phyloP scores from a whole-genome alignment of 129 eudicot species.

The Pittosporum tobira region DNA sequence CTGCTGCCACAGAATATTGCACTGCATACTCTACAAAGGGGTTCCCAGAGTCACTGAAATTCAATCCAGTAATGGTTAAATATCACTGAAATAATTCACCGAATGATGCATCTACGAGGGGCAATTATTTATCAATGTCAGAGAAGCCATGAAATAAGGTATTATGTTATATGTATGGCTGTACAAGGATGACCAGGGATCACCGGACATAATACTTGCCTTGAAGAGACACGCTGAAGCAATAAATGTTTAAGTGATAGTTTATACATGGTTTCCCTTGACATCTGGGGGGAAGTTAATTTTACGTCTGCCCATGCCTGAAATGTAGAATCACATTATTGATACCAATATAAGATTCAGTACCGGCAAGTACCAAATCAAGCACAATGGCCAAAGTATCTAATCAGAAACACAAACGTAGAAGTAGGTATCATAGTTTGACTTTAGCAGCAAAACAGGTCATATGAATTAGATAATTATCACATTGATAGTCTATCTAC shows the following conservation, averaged over 20 bases:
- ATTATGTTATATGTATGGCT: not conserved
- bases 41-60: slow-evolving; percentile 64
- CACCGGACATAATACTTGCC: slow-evolving; percentile 29
- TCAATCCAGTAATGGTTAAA: slow-evolving; percentile 7
- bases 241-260: slow-evolving; percentile 57
- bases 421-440: not conserved
- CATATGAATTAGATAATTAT: not conserved
- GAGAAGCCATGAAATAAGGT: not conserved
- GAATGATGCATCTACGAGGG: not conserved
- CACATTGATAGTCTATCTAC: not conserved
- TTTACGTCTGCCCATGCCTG: slow-evolving; percentile 94
- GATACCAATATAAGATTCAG: not conserved
- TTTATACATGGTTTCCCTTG: slow-evolving; percentile 73
- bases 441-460: not conserved
- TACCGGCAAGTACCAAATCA: not conserved
- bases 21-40: slow-evolving; percentile 95
- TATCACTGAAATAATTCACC: no score
- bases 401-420: not conserved
- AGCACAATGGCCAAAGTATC: not conserved
- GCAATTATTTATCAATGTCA: not conserved
- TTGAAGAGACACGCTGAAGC: slow-evolving; percentile 63
- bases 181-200: not conserved
- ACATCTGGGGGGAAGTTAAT: slow-evolving; percentile 88
- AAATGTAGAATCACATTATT: not conserved
- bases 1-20: slow-evolving; percentile 90